Evolutionary conservation across 1,284 basidiomycete species (phyloP), one percentile per base, ranked within the genome.

Genomic region (Rhizoctonia solani): DNA sequence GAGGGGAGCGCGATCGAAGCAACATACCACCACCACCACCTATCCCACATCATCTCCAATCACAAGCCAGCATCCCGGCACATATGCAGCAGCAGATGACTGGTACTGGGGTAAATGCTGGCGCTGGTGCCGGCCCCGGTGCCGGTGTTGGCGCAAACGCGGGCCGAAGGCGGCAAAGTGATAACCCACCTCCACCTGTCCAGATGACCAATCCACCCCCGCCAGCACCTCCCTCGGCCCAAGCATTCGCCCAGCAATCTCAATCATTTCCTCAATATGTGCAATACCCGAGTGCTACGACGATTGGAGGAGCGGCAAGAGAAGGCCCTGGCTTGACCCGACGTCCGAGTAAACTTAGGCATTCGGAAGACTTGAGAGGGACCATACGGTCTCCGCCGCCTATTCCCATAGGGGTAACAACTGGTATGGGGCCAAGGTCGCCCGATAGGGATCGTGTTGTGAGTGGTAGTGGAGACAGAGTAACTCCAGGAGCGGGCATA

Each of bases 301-400:
- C n/a, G 11, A 11, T n/a, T 16, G 34, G n/a, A 21, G 19, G 14
- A 25, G 54, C 34, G 8, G 9, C 39, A n/a, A n/a, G n/a, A 27
- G 55, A 23, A 16, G 55, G 41, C 19, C 59, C 59, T 16, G 47
- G 47, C 13, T 30, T 63, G 13, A 32, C 46, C 25, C 59, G 59
- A 21, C 46, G 59, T 21, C 27, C 59, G 21, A 63, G 59, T 39
- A 63, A 63, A 29, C 29, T 63, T 30, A 30, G 59, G 25, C 59
- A 63, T 29, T 63, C 59, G 16, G 59, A 63, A 37, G 59, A 63
- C 59, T 30, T 63, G 59, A 30, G 59, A 13, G 59, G 59, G 14
- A 32, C 46, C 16, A 37, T 63, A 2, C 47, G 47, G 11, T 63
- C 59, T 16, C 59, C 59, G n/a, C 59, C 59, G 1, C 47, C 59